phyloP scores from a whole-genome alignment of 164 flowering plant species.

The Taxillus chinensis region DNA sequence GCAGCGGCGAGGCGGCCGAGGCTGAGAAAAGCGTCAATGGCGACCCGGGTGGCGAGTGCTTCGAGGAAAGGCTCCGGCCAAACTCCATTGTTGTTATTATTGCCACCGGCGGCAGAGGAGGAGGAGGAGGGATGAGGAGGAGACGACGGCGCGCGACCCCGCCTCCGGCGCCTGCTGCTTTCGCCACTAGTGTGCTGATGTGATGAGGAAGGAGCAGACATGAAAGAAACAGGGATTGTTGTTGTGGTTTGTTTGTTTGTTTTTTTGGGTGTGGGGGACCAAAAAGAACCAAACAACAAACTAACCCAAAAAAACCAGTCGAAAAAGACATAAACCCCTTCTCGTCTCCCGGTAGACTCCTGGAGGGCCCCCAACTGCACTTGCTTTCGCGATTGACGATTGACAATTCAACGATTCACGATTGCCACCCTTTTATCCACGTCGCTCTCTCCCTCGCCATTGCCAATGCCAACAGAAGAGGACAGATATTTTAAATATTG shows the following conservation, averaged over 20 bases:
- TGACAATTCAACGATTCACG: too few species aligned
- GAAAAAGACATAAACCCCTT: constrained; percentile 15
- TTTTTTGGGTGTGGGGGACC: neutral
- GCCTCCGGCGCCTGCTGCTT: constrained; percentile 4
- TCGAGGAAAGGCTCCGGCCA: constrained; percentile 91
- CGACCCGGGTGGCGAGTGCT: constrained; percentile 59
- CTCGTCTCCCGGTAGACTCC: too few species aligned
- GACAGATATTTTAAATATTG: too few species aligned
- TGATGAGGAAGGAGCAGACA: constrained; percentile 26
- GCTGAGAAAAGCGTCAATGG: constrained; percentile 43
- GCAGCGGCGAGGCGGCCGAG: constrained; percentile 57
- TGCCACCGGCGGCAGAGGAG: constrained; percentile 12
- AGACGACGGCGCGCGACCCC: constrained; percentile 21
- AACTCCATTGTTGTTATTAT: constrained; percentile 23
- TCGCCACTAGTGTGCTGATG: constrained; percentile 11
- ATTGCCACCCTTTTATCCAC: too few species aligned
- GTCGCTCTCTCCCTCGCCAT: too few species aligned
- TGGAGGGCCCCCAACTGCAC: too few species aligned
- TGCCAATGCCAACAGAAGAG: too few species aligned
- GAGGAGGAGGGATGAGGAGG: constrained; percentile 41
- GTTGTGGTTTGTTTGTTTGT: neutral
- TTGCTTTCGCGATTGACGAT: too few species aligned
- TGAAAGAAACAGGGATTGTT: neutral
- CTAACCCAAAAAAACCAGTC: constrained; percentile 15
- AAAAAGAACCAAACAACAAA: constrained; percentile 5